Evolutionary conservation across 345 rosid species (phyloP).

Genomic region (Camelina sativa): DNA sequence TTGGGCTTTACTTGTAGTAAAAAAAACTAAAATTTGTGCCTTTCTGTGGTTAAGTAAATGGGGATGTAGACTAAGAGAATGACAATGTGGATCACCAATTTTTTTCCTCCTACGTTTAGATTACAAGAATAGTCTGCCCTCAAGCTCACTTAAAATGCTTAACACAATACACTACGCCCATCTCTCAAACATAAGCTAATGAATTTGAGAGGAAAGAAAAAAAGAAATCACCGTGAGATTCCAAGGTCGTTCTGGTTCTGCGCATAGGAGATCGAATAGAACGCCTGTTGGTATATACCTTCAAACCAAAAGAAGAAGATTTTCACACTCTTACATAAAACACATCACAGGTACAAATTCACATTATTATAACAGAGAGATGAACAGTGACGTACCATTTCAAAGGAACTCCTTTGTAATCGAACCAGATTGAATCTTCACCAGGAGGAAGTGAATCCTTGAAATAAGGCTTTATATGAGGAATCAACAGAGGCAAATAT

Average conservation of each 20-base stretch:
- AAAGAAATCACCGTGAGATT: constrained; percentile 66
- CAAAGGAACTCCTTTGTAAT: constrained; percentile 85
- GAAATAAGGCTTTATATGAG: constrained; percentile 76
- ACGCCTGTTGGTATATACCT: constrained; percentile 95
- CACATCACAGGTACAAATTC: neutral
- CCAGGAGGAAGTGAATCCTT: constrained; percentile 87
- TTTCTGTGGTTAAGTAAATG: constrained; percentile 10
- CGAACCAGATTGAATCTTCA: constrained; percentile 86
- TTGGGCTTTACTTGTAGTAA: neutral
- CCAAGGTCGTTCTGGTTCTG: constrained; percentile 95
- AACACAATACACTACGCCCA: neutral
- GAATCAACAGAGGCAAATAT: constrained; percentile 72
- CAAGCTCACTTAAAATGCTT: neutral
- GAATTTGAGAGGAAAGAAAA: constrained; percentile 4
- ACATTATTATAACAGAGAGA: neutral
- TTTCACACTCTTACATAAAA: constrained; percentile 10
- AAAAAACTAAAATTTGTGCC: neutral
- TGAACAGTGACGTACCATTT: constrained; percentile 60
- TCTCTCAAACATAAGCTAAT: neutral
- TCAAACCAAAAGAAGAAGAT: constrained; percentile 30
- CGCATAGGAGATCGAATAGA: constrained; percentile 88
- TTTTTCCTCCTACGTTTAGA: neutral
- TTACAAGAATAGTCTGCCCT: constrained; percentile 3
- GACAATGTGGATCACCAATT: neutral
- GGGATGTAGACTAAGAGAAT: neutral